Conservation (phyloP, 176 grass and related monocot species). For the Bonia amplexicaulis region DNA sequence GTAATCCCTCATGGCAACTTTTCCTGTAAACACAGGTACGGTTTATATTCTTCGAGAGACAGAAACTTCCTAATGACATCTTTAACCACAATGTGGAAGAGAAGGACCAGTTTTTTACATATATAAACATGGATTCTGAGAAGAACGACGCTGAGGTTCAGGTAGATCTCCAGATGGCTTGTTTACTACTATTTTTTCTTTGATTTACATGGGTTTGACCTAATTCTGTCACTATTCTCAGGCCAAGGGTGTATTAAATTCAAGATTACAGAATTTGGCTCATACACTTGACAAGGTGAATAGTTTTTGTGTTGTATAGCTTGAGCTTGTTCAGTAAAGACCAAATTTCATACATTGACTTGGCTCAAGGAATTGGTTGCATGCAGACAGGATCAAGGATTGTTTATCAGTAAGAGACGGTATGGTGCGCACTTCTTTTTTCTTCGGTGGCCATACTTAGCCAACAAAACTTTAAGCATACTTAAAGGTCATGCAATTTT, state of each 20-base stretch:
- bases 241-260: constrained; percentile 94
- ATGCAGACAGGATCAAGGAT: no score
- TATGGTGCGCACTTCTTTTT: no score
- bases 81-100: constrained; percentile 85
- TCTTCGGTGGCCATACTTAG: no score
- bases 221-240: constrained; percentile 31
- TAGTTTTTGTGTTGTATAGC: constrained; percentile 7
- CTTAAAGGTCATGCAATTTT: no score
- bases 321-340: constrained; percentile 8
- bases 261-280: constrained; percentile 87
- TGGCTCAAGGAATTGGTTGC: no score
- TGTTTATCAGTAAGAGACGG: no score
- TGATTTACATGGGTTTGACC: constrained; percentile 1
- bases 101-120: constrained; percentile 84
- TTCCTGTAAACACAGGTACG: constrained; percentile 68
- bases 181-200: background rate
- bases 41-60: constrained; percentile 92
- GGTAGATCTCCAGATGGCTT: constrained; percentile 42
- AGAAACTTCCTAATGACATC: constrained; percentile 85
- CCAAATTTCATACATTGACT: no score
- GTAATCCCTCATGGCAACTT: constrained; percentile 4
- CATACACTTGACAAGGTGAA: constrained; percentile 95
- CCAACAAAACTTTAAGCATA: no score
- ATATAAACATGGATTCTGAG: constrained; percentile 82
- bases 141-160: constrained; percentile 89